Percentiles rank a stretch among this genome's conserved stretches.
phyloP scores from a whole-genome alignment of 139 green algal species.

The Chlamydomonas sp. region DNA sequence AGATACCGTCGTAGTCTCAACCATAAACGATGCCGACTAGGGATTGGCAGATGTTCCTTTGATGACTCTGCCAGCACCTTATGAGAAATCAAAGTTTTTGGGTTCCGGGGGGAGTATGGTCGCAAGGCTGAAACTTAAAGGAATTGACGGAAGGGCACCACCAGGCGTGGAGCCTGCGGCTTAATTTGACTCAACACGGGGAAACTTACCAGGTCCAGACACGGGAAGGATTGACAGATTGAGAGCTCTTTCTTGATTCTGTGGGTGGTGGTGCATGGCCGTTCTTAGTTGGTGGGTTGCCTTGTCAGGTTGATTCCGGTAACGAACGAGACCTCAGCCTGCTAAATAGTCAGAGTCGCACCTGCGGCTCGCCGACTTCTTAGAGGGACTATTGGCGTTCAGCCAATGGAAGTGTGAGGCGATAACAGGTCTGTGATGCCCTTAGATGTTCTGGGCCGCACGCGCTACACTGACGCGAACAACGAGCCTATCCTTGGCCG shows the following conservation, averaged over 20 bases:
- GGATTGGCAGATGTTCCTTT: slow-evolving; percentile 93
- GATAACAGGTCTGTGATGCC: slow-evolving; percentile 99
- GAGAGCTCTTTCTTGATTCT: slow-evolving; percentile 97
- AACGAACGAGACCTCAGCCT: slow-evolving; percentile 98
- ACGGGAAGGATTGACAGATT: slow-evolving; percentile 97
- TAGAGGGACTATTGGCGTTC: slow-evolving; percentile 95
- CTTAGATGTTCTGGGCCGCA: slow-evolving; percentile 99
- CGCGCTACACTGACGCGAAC: slow-evolving; percentile 97
- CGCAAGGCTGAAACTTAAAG: slow-evolving; percentile 82
- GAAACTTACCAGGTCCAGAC: slow-evolving; percentile 96
- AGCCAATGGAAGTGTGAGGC: slow-evolving; percentile 96
- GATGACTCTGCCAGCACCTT: slow-evolving; percentile 98
- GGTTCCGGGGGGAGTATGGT: slow-evolving; percentile 32
- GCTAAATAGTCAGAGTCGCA: slow-evolving; percentile 92
- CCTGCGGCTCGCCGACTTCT: slow-evolving; percentile 87
- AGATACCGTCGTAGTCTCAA: slow-evolving; percentile 99
- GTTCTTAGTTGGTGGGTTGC: slow-evolving; percentile 95
- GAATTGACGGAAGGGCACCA: slow-evolving; percentile 96
- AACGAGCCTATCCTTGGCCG: slow-evolving; percentile 92
- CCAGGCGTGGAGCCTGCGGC: slow-evolving; percentile 94
- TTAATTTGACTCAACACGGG: slow-evolving; percentile 98
- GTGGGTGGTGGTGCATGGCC: slow-evolving; percentile 80
- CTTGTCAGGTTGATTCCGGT: slow-evolving; percentile 97
- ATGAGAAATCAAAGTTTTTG: slow-evolving; percentile 99
- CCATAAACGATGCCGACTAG: slow-evolving; percentile 99